phyloP scores from a whole-genome alignment of 441 rosid genomes.

The Populus hybrid region DNA sequence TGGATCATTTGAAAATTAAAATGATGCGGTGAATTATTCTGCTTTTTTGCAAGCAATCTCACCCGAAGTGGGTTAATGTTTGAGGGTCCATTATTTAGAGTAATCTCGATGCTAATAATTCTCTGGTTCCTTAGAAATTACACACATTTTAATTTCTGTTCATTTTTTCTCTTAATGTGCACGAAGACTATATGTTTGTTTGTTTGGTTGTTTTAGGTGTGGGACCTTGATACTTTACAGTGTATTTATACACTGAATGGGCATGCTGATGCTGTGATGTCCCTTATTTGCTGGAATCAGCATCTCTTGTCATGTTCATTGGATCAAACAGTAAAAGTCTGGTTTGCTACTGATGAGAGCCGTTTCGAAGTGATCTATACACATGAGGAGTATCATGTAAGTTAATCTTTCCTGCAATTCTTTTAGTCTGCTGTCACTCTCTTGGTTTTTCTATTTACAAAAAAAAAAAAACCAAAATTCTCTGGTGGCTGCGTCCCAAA shows the following conservation, averaged over 20 bases:
- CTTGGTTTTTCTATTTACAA: background rate
- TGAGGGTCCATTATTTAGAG: background rate
- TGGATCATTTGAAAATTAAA: background rate
- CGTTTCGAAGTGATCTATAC: slow-evolving; percentile 65
- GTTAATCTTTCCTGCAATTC: slow-evolving; percentile 4
- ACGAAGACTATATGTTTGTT: background rate
- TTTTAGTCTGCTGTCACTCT: background rate
- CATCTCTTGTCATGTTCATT: slow-evolving; percentile 85
- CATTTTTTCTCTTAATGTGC: background rate
- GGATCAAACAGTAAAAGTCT: slow-evolving; percentile 81
- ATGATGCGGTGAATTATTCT: background rate
- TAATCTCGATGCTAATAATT: slow-evolving; percentile 3
- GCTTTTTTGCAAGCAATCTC: background rate
- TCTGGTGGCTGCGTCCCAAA: background rate
- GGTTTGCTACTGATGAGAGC: slow-evolving; percentile 71
- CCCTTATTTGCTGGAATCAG: slow-evolving; percentile 83
- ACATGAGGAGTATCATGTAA: slow-evolving; percentile 63
- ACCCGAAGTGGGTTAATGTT: background rate
- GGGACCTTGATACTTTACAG: slow-evolving; percentile 68
- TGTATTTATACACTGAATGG: slow-evolving; percentile 65
- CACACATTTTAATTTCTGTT: background rate
- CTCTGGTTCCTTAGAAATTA: background rate
- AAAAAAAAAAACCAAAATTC: too few species aligned
- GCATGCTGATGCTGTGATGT: slow-evolving; percentile 77
- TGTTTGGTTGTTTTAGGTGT: slow-evolving; percentile 35